Evolutionary conservation across 225 moss, liverwort and hornwort genomes (phyloP), one percentile per base, ranked within the genome.

Genomic region (Polytrichum formosum): DNA sequence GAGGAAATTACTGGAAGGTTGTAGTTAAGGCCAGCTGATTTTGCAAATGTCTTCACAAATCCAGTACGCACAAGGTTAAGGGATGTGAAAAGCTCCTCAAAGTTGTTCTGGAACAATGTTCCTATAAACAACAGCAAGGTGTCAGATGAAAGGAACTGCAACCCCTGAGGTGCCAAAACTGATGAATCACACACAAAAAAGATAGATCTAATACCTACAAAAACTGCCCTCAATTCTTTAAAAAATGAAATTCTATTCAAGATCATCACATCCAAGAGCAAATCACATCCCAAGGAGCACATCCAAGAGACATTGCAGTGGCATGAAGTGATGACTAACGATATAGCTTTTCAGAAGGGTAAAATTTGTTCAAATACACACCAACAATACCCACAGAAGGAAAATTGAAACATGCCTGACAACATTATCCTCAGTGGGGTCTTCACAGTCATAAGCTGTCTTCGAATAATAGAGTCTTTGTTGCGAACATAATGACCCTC

Each of bases 51-150:
- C 66, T 85, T 81, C 9, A 91, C 87, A 67, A 94, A 94, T 33
- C 91, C 90, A 26, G 92, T 84, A 60, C 98, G 83, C 60, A 94
- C 98, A 70, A 89, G 86, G 76, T 91, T 91, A 28, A 94, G 87
- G 68, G 87, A 90, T 37, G 92, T 99, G 73, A 88, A 94, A 28
- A 99, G 84, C 76, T 99, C 98, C 77, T 92, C 90, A 72, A 99
- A 94, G 72, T 99, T 99, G 66, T 99, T 99, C 67, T 99, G 98
- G 53, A 99, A 99, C 67, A 99, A 67, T 65, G 98, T 99, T 67
- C 98, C 98, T 69, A 90, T 76, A 4, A 92, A 69, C 7, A 86
- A 77, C 58, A 58, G 20, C 23, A 58, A 58, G 9, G 9, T 20
- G 20, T 58, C 58, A 58, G n/a, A 21, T 58, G 58, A 58, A 58